Evolutionary conservation across 495 filamentous ascomycete species (phyloP).

Genomic region (Thozetella sp.): DNA sequence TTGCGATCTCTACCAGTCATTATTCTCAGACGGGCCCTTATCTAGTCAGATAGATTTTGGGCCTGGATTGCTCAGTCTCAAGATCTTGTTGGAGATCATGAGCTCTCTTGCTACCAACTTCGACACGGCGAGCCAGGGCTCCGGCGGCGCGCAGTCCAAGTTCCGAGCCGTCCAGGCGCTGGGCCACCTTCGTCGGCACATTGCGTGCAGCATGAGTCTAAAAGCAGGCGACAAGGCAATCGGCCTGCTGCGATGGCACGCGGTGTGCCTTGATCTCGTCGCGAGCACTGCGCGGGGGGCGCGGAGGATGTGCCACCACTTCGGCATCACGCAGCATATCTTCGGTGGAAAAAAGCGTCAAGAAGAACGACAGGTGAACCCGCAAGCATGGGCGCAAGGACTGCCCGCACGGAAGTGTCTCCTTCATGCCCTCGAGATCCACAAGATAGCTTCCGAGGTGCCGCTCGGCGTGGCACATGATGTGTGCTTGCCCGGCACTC

Average conservation of each 20-base stretch:
- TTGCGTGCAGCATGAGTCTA: not conserved
- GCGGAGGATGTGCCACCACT: not conserved
- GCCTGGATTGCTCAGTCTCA: not conserved
- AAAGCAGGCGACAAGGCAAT: not conserved
- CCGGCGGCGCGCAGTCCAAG: not conserved
- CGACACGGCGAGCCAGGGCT: not conserved
- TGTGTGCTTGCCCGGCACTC: not conserved
- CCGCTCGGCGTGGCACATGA: not conserved
- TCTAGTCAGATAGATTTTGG: not conserved
- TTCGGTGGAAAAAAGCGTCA: not conserved
- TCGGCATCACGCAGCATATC: not conserved
- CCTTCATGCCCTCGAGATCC: not conserved
- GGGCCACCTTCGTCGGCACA: not conserved
- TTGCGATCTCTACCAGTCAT: not conserved
- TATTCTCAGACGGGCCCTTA: not conserved
- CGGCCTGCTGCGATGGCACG: not conserved
- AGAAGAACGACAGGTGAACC: not conserved
- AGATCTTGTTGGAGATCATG: not conserved
- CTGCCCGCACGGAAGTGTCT: not conserved
- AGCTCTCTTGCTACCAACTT: not conserved
- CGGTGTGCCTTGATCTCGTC: not conserved
- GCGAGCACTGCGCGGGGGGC: not conserved
- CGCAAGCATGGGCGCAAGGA: not conserved
- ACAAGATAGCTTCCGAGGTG: not conserved
- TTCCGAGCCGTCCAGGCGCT: not conserved